Evolutionary conservation across 768 basidiomycete species (phyloP), one percentile per base, ranked within the genome.

Genomic region (Mycena amicta): DNA sequence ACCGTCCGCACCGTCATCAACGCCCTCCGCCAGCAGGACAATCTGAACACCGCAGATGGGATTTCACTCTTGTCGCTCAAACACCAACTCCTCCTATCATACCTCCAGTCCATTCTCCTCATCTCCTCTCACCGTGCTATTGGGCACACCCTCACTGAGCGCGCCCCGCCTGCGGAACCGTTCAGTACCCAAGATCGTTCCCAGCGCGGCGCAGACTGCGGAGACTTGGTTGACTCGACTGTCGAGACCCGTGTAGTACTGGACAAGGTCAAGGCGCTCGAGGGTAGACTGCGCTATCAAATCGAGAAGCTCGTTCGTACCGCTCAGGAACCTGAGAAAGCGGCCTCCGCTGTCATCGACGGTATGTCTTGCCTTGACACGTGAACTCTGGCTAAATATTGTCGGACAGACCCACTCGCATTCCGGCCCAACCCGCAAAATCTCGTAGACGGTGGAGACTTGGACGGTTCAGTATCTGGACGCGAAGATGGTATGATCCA

Each of bases 31-130:
- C 77, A 83, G 70, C 83, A 80, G 89, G 88, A 66, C 60, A 60
- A 69, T 62, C 71, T 80, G 20, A 80, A 89, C 60, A 83, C 80
- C 12, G 81, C 79, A 66, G 82, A 92, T 28, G 97, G 97, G 37
- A 93, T 99, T 60, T 98, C 97, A 0, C 80, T 99, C 4, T 79
- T 99, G 23, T 90, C 92, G 12, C 74, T 95, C 50, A 95, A 97
- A 74, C 89, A 95, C 64, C 85, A 94, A 53, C 71, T 91, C 22
- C 80, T 97, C 59, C 73, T 98, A 3, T 88, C 88, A 2, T 96
- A 97, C 71, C 77, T 97, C 11, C 93, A 94, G 56, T 88, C 92
- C 15, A 79, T 97, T 37, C 80, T 86, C 29, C 82, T 96, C 41
- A 72, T 96, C 50, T 77, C 84, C 27, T 79, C 89, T n/a, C 86